A percentile compares a stretch with the other conserved stretches of the same genome.
phyloP scores from a whole-genome alignment of 2,329 filamentous ascomycete species.

The Exutisphaerella laricina region DNA sequence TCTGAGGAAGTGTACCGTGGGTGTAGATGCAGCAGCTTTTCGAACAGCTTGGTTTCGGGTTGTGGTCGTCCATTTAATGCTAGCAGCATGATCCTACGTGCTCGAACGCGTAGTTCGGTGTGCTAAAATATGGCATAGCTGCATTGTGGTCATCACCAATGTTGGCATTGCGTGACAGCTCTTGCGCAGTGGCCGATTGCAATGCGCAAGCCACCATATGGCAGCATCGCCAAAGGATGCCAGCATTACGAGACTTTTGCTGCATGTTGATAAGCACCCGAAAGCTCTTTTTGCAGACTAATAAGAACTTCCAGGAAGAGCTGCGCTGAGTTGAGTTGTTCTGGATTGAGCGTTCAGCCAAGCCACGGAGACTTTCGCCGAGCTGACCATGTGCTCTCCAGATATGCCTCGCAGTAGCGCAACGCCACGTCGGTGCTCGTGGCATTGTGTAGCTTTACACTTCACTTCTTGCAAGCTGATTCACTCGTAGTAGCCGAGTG shows the following conservation, averaged over 20 bases:
- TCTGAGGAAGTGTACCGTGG: neutral
- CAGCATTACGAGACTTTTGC: neutral
- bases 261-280: neutral
- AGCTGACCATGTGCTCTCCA: neutral
- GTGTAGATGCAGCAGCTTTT: neutral
- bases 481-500: neutral
- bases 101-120: neutral
- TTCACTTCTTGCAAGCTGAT: neutral
- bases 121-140: neutral
- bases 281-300: neutral
- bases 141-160: neutral
- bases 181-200: conserved; percentile 6
- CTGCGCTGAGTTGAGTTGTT: neutral
- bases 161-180: neutral
- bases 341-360: conserved; percentile 2
- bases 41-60: no score
- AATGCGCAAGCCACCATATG: conserved; percentile 13
- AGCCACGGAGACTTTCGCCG: neutral
- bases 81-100: neutral
- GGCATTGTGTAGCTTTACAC: neutral
- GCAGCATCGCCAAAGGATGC: neutral
- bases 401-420: neutral
- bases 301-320: neutral
- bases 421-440: neutral
- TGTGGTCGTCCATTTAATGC: no score